These are phyloP conservation scores for Trichoderma sp. DNA, from an alignment of 2,329 filamentous ascomycete species.

Conservation along the genomic window DNA sequence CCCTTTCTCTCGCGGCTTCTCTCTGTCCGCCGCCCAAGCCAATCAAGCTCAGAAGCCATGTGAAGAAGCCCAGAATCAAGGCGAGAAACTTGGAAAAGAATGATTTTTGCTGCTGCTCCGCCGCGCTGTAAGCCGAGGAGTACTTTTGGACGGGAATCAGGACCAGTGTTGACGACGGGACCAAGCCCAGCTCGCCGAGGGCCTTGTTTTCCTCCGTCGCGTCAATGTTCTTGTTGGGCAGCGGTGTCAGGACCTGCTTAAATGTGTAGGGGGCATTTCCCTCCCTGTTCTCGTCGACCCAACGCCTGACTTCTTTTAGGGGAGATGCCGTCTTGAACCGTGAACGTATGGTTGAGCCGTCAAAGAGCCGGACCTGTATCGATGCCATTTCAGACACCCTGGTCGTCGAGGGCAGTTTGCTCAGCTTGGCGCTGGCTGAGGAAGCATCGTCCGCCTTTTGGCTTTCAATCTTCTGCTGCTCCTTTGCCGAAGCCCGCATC, in stretches of 20 bases:
- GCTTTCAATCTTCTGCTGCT: conserved; percentile 37
- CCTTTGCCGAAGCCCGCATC: conserved; percentile 50
- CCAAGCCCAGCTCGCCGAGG: conserved; percentile 67
- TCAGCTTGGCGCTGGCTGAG: conserved; percentile 33
- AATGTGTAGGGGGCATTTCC: conserved; percentile 71
- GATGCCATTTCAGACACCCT: conserved; percentile 40
- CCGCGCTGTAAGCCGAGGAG: conserved; percentile 40
- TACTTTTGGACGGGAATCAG: conserved; percentile 65
- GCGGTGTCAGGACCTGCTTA: conserved; percentile 76
- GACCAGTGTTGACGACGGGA: conserved; percentile 78
- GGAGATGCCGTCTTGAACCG: conserved; percentile 65
- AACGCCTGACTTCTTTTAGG: conserved; percentile 68
- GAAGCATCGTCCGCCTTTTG: conserved; percentile 32
- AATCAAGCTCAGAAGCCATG: conserved; percentile 36
- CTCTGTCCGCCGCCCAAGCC: conserved; percentile 24
- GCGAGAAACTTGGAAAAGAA: conserved; percentile 32
- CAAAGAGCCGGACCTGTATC: conserved; percentile 77
- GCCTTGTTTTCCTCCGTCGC: conserved; percentile 69
- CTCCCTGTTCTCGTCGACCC: conserved; percentile 67
- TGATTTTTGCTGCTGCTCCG: conserved; percentile 23
- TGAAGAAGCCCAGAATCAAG: conserved; percentile 34
- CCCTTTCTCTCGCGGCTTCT: not conserved
- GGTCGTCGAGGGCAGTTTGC: conserved; percentile 31
- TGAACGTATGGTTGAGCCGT: conserved; percentile 74
- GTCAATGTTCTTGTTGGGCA: conserved; percentile 71